Evolutionary conservation across 192 early-diverging fungal species (phyloP).

Genomic region (Helicostylum pulchrum): DNA sequence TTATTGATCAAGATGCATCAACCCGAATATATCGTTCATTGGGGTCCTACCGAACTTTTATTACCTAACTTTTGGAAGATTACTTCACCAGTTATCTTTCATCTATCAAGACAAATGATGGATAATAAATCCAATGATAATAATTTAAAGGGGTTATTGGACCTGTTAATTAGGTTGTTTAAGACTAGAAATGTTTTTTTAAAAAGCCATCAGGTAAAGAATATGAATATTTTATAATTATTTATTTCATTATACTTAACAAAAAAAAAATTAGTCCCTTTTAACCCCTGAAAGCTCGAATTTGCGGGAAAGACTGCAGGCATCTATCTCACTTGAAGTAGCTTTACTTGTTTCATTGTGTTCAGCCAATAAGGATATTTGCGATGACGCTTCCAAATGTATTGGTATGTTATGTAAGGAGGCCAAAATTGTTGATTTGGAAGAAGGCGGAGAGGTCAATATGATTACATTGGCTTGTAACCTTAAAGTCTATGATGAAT

Average conservation of each 20-base stretch:
- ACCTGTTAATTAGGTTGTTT: conserved; percentile 59
- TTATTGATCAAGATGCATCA: conserved; percentile 69
- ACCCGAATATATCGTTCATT: conserved; percentile 61
- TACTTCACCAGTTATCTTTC: conserved; percentile 51
- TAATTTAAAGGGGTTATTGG: conserved; percentile 54
- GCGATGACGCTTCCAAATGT: conserved; percentile 51
- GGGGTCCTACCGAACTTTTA: conserved; percentile 57
- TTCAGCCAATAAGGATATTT: conserved; percentile 61
- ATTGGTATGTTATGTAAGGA: conserved; percentile 64
- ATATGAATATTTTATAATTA: not conserved
- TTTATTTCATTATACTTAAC: not conserved
- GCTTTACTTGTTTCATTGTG: conserved; percentile 68
- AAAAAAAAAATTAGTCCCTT: conserved; percentile 20
- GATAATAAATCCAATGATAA: conserved; percentile 63
- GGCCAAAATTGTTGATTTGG: conserved; percentile 58
- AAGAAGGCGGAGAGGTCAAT: conserved; percentile 28
- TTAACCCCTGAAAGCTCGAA: conserved; percentile 45
- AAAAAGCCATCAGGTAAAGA: conserved; percentile 7
- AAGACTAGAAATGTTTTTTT: conserved; percentile 51
- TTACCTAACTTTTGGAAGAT: conserved; percentile 76
- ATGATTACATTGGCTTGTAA: conserved; percentile 60
- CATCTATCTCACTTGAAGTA: conserved; percentile 66
- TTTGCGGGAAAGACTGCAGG: conserved; percentile 59
- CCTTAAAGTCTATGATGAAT: conserved; percentile 58
- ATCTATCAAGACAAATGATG: conserved; percentile 69